Base-by-base conservation (phyloP, 106 monocot genomes). In the Allium cepa region DNA sequence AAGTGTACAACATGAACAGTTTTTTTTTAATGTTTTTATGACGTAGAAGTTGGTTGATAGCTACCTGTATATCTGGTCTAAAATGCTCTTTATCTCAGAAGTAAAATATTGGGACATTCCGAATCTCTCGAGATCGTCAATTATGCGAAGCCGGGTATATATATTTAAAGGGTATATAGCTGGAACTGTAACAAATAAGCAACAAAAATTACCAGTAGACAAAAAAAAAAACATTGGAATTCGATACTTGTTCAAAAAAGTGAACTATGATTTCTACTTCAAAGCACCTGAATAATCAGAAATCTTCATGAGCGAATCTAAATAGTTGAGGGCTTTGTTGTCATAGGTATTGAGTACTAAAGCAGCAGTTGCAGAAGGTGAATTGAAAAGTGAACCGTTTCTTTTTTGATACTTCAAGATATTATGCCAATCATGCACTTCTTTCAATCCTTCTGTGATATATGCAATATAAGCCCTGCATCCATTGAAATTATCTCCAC, bases 351-450 rank as follows among this genome's bases (percentile, higher is more conserved):
- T 77, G 57, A 28, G 59, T 28, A 92, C 18, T 69, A 77, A 77
- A 77, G 78, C 83, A 81, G 92, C 88, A 55, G 96, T 97, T 26
- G 92, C 73, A 11, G 96, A 84, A 59, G 96, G 96, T 48, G 88
- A 92, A 67, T 89, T 87, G 72, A 97, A 89, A 16, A 97, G 68
- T 27, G 96, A 97, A 53, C 96, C 96, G 75, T 97, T 89, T 66
- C 63, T 77, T 72, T 79, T 77, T 66, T 92, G 96, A 78, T 72
- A 92, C 65, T 79, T 97, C 76, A 82, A 80, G n/a, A 89, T 14
- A 17, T 82, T 74, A 63, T 82, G 50, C 84, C 75, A 89, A 17
- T 84, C 78, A 9, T 76, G 75, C 13, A 57, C 50, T n/a, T 72
- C 66, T 10, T 75, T 82, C 57, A 88, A 72, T 65, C 92, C 97